Base-by-base conservation (phyloP, 1,284 basidiomycete species). In the Cryptococcus sp. region DNA sequence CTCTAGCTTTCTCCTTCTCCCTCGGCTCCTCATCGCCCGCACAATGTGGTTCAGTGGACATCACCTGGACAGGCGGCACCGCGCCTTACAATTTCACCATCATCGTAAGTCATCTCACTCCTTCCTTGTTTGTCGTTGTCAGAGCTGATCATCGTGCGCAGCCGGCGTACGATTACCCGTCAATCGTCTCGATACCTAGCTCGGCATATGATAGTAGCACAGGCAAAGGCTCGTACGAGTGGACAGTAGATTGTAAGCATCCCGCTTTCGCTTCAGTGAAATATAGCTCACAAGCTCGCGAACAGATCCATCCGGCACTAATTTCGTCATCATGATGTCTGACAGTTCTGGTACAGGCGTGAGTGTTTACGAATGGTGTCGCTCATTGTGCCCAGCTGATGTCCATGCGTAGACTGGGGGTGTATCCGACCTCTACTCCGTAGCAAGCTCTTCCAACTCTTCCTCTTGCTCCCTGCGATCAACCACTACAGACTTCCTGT, bases 131-230 rank as follows among this genome's bases (percentile, higher is more conserved):
- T 25, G 38, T 13, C 5, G 13, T 54, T 45, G 38, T 30, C 53
- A 60, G 46, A 60, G 39, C 6, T 50, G n/a, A 17, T 30, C 15
- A 48, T 23, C 15, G 40, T 45, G 17, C 17, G 17, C 49, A 77
- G 75, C 67, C 71, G 30, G 71, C 66, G 8, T 77, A 62, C 52
- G 70, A 75, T 50, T 68, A 72, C 40, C 69, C 75, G 0, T n/a
- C 56, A 3, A 73, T 70, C 25, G 55, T 71, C 13, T 61, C 68
- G 2, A 58, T 76, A 22, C 72, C 72, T 6, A 57, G 62, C 49
- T 56, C 62, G 1, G 64, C 65, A 1, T 70, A 64, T 52, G 57
- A 62, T 38, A 46, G 50, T 19, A 58, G 53, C 17, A 19, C 49
- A 3, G 61, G 55, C 15, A 62, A 55, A 23, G 68, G 70, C 3